Conservation (phyloP, 2,329 filamentous ascomycete genomes). For the Ophiostoma pallidulum region DNA sequence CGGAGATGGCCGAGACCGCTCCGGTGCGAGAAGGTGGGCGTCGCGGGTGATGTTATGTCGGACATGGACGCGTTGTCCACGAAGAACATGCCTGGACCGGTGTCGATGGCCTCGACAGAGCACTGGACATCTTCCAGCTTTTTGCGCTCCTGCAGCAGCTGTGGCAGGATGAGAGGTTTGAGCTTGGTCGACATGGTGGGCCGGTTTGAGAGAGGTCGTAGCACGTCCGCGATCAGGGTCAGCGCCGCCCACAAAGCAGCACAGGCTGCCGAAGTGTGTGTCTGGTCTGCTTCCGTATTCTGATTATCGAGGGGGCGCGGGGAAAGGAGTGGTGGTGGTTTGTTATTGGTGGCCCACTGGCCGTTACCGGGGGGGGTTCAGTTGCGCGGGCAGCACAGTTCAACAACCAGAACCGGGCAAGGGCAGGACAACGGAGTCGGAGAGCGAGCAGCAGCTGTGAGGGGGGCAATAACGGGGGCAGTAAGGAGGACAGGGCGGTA, state of each 20-base stretch:
- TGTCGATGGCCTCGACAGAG: slow-evolving; percentile 16
- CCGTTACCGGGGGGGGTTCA: too few relatives aligned
- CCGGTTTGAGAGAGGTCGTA: background rate
- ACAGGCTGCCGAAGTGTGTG: background rate
- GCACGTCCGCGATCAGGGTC: background rate
- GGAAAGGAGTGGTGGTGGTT: background rate
- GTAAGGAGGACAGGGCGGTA: too few relatives aligned
- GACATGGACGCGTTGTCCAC: slow-evolving; percentile 47
- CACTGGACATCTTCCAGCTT: slow-evolving; percentile 29
- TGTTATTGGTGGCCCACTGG: background rate
- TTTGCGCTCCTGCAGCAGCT: slow-evolving; percentile 40
- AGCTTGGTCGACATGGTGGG: slow-evolving; percentile 37
- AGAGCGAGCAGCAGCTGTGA: too few relatives aligned
- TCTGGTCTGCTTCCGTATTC: background rate
- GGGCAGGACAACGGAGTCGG: too few relatives aligned
- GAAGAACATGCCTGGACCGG: slow-evolving; percentile 32
- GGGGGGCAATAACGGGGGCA: too few relatives aligned
- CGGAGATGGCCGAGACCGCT: slow-evolving; percentile 41
- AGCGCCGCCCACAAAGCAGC: slow-evolving; percentile 1
- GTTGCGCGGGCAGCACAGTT: too few relatives aligned
- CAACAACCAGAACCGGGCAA: too few relatives aligned
- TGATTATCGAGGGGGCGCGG: too few relatives aligned
- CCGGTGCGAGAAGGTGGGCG: slow-evolving; percentile 53
- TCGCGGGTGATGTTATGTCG: slow-evolving; percentile 59
- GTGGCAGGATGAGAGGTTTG: slow-evolving; percentile 44